Evolutionary conservation across 805 yeast genomes (phyloP).

Genomic region (Nakazawaea ishiwadae): DNA sequence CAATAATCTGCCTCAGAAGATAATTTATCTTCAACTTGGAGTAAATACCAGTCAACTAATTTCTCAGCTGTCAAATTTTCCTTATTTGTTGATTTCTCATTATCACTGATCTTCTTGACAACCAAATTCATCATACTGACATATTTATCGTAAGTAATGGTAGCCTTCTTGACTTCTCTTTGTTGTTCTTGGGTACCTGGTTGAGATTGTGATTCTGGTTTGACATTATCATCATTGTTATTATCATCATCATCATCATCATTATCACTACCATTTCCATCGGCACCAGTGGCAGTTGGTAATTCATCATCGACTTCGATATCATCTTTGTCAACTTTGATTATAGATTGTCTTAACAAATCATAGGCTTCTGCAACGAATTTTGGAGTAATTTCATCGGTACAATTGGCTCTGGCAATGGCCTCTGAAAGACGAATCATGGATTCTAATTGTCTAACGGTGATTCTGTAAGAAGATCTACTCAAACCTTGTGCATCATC

Average conservation of each 20-base stretch:
- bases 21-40: constrained; percentile 66
- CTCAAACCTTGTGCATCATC: constrained; percentile 90
- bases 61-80: constrained; percentile 57
- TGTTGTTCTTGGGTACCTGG: not conserved
- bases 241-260: constrained; percentile 22
- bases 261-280: constrained; percentile 17
- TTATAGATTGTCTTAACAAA: constrained; percentile 82
- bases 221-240: constrained; percentile 9
- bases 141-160: constrained; percentile 82
- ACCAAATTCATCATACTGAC: constrained; percentile 77
- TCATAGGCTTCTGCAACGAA: constrained; percentile 94
- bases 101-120: constrained; percentile 55
- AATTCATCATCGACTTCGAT: constrained; percentile 76
- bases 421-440: constrained; percentile 93
- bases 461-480: constrained; percentile 84
- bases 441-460: constrained; percentile 94
- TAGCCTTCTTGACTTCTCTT: constrained; percentile 29
- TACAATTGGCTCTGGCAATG: constrained; percentile 94
- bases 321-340: constrained; percentile 92
- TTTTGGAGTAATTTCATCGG: constrained; percentile 75
- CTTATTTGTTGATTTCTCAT: constrained; percentile 34
- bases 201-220: constrained; percentile 2
- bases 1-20: constrained; percentile 66
- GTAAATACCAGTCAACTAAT: constrained; percentile 77
- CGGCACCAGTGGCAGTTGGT: constrained; percentile 17